phyloP scores from a whole-genome alignment of 257 asterid genomes.

The Solanum microdontum region DNA sequence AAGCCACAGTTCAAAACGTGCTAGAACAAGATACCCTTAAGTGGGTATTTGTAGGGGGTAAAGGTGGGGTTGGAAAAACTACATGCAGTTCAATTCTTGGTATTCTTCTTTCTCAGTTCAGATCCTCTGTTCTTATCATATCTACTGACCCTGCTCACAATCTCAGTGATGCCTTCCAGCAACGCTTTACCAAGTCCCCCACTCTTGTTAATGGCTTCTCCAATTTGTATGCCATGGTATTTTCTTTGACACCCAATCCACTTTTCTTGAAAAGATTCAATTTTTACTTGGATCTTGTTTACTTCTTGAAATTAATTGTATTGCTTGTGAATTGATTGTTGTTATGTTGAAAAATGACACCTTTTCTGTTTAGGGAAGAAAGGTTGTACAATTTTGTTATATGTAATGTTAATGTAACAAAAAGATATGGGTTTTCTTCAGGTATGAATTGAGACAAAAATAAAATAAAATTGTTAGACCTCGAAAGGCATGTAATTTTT shows the following conservation, averaged over 20 bases:
- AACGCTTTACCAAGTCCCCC: conserved; percentile 79
- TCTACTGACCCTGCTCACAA: conserved; percentile 98
- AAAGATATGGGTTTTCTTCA: neutral
- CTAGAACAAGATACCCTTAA: conserved; percentile 68
- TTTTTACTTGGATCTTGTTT: neutral
- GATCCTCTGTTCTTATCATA: conserved; percentile 79
- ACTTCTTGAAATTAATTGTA: neutral
- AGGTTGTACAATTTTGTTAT: neutral
- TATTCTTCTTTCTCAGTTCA: conserved; percentile 55
- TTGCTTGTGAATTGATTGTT: neutral
- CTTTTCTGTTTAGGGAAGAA: neutral
- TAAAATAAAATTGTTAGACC: neutral
- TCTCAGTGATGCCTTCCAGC: conserved; percentile 95
- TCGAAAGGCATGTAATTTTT: neutral
- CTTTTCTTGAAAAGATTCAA: neutral
- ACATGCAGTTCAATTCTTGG: conserved; percentile 83
- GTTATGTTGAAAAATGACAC: neutral
- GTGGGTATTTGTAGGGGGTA: conserved; percentile 97
- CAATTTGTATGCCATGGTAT: conserved; percentile 95
- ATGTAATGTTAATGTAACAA: neutral
- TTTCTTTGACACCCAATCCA: neutral
- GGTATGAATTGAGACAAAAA: neutral
- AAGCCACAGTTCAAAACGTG: conserved; percentile 63
- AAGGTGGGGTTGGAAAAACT: conserved; percentile 95
- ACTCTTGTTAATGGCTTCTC: conserved; percentile 85